These are phyloP conservation scores for Chalaropsis thielavioides DNA, from an alignment of 2,329 filamentous ascomycete species.

Conservation along the genomic window DNA sequence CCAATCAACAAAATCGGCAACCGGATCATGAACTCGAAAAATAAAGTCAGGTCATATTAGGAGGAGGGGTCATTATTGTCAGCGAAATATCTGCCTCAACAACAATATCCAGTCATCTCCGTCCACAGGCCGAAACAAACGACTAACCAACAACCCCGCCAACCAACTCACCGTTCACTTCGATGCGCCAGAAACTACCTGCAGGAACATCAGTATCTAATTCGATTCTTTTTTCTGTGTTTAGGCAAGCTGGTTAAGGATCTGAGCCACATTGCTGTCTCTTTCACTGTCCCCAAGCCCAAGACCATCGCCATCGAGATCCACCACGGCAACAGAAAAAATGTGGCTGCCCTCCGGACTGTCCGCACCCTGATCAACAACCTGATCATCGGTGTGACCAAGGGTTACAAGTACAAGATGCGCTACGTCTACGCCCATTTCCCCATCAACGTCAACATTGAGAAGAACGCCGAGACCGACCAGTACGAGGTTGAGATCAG, in stretches of 20 bases:
- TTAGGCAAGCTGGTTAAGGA: constrained; percentile 91
- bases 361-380: constrained; percentile 98
- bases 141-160: neutral
- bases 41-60: neutral
- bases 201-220: constrained; percentile 5
- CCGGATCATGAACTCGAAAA: neutral
- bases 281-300: constrained; percentile 78
- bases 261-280: constrained; percentile 90
- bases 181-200: neutral
- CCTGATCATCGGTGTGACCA: constrained; percentile 95
- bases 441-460: constrained; percentile 99
- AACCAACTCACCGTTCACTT: neutral
- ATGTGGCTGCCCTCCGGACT: constrained; percentile 92
- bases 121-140: neutral
- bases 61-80: neutral
- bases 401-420: constrained; percentile 99
- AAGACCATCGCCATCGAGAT: constrained; percentile 90
- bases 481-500: constrained; percentile 91
- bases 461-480: constrained; percentile 87
- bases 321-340: constrained; percentile 97
- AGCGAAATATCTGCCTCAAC: neutral
- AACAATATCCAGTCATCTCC: neutral
- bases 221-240: constrained; percentile 6
- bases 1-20: neutral
- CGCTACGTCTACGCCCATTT: constrained; percentile 99